Evolutionary conservation across 352 stramenopile genomes (phyloP), one percentile per base, ranked within the genome.

Genomic region (Phytopythium chamaehyphon): DNA sequence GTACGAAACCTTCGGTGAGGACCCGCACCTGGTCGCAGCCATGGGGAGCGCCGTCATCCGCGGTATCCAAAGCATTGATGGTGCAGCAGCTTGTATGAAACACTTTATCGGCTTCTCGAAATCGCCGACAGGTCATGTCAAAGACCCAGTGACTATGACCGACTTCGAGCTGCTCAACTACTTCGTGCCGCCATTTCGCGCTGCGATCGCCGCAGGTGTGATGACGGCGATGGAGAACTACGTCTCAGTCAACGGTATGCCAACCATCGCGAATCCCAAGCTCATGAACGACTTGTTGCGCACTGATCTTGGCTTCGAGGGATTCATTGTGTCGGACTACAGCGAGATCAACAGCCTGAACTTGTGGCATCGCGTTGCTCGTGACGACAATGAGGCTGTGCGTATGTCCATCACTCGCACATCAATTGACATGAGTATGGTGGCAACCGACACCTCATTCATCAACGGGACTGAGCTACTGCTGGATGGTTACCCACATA

Each of bases 1-100:
- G 2, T 97, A 88, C 53, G 91, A 98, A 65, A 97, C 89, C 14
- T 98, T 97, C 69, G 86, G 90, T 11, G 86, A 96, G 70, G 89
- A 96, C 54, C 81, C 84, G 3, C 57, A 84, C 31, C 22, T 96
- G 14, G 86, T 82, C 1, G 69, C 80, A 0, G 59, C 76, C 14
- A 82, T 97, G 69, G 86, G 68, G 0, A 57, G 66, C 16, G 66
- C 70, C 0, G 64, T 93, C 44, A 64, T 96, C 28, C 56, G 71
- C 6, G 87, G 87, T 11, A 65, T 97, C 18, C 87, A 97, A 54
- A 67, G 62, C 47, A 69, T 61, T 51, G 71, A 71, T 42, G 54
- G 68, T 14, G 71, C 74, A 4, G 81, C 83, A 1, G 86, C 86
- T 8, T 93, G 83, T 49, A 83, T 92, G 73, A 96, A 96, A 46